A percentile compares a stretch with the other conserved stretches of the same genome.
phyloP scores from a whole-genome alignment of 1,284 basidiomycete genomes.

The Ceratobasidium sp. region DNA sequence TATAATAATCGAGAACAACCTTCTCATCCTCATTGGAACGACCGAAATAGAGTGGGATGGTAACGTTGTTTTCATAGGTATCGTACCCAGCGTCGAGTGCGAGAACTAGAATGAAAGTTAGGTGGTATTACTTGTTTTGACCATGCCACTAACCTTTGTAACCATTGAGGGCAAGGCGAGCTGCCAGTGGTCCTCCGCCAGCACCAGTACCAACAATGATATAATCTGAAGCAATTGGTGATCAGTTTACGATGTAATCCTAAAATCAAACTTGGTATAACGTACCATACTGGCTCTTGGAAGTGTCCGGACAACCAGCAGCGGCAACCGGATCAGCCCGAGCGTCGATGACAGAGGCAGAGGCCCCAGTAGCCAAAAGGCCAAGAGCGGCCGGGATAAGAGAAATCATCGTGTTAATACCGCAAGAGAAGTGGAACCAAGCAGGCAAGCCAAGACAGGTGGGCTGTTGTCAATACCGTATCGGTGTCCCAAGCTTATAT shows the following conservation, averaged over 20 bases:
- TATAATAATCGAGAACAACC: slow-evolving; percentile 30
- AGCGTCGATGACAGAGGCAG: slow-evolving; percentile 7
- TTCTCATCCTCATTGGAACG: slow-evolving; percentile 39
- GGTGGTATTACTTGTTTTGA: background rate
- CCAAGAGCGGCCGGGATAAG: background rate
- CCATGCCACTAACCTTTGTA: slow-evolving; percentile 25
- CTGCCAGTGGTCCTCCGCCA: slow-evolving; percentile 36
- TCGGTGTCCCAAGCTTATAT: background rate
- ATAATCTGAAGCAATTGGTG: slow-evolving; percentile 12
- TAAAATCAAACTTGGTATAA: background rate
- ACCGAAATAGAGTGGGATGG: slow-evolving; percentile 26
- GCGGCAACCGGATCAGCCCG: background rate
- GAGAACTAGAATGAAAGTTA: slow-evolving; percentile 2
- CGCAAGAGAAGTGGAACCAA: background rate
- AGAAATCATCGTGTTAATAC: background rate
- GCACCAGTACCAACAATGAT: slow-evolving; percentile 32
- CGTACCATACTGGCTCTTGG: slow-evolving; percentile 7
- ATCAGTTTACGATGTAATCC: background rate
- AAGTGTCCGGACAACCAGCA: slow-evolving; percentile 5
- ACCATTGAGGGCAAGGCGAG: slow-evolving; percentile 34
- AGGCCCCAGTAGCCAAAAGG: background rate
- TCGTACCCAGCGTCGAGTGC: slow-evolving; percentile 36
- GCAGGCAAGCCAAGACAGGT: slow-evolving; percentile 3
- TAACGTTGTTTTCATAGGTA: slow-evolving; percentile 25
- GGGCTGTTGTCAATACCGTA: background rate